Conservation (phyloP, 306 rosid species). For the Malus sylvestris region DNA sequence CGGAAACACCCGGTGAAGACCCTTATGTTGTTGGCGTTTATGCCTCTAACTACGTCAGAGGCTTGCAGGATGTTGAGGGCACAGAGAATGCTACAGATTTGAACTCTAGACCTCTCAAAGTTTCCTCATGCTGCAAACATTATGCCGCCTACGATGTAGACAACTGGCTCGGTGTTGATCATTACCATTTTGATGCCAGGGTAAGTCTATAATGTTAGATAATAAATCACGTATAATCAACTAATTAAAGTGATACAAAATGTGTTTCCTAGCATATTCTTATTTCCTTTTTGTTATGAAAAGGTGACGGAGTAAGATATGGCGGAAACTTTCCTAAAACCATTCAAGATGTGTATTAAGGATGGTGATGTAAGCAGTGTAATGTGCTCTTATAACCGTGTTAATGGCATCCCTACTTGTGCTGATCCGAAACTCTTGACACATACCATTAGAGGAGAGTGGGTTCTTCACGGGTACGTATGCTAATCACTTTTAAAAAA, state of each 20-base stretch:
- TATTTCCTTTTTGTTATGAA: too few relatives aligned
- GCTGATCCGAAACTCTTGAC: conserved; percentile 17
- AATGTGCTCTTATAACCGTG: conserved; percentile 14
- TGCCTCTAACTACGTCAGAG: conserved; percentile 14
- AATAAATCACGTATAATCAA: too few relatives aligned
- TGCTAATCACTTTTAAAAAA: not conserved
- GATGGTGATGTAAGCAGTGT: conserved; percentile 23
- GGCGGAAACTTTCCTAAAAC: conserved; percentile 10
- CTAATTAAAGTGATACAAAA: not conserved
- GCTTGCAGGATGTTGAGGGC: conserved; percentile 20
- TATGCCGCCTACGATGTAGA: conserved; percentile 14
- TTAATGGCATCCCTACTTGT: conserved; percentile 17
- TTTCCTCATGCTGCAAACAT: conserved; percentile 19
- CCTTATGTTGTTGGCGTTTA: conserved; percentile 9
- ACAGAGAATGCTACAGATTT: conserved; percentile 5
- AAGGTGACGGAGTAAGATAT: conserved; percentile 20
- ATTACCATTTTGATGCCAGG: conserved; percentile 11
- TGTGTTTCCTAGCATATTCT: not conserved
- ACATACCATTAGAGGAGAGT: conserved; percentile 7
- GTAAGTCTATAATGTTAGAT: not conserved
- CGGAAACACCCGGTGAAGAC: conserved; percentile 19
- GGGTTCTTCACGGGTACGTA: conserved; percentile 21
- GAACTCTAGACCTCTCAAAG: conserved; percentile 18
- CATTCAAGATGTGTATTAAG: conserved; percentile 19
- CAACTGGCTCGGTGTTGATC: conserved; percentile 11